A percentile compares a stretch with the other conserved stretches of the same genome.
These are phyloP conservation scores for Cochlearia excelsa DNA, from an alignment of 345 rosid species.

Conservation along the genomic window DNA sequence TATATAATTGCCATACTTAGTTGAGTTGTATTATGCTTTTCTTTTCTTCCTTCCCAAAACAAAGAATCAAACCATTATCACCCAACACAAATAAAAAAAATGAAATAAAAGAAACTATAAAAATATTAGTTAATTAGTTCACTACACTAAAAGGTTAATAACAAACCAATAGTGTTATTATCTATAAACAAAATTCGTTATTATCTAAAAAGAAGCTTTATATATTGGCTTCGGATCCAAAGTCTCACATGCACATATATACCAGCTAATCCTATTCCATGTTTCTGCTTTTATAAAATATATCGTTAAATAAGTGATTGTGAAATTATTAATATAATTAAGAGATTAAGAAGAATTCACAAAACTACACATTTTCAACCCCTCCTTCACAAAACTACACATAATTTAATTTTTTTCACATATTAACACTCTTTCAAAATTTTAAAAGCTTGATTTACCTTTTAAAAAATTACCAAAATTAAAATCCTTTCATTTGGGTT, in stretches of 20 bases:
- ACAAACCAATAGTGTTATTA: background rate
- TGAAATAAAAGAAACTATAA: background rate
- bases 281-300: background rate
- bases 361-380: too few species aligned
- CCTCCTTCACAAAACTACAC: too few species aligned
- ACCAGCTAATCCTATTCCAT: conserved; percentile 23
- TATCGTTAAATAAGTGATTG: background rate
- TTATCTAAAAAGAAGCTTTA: conserved; percentile 46
- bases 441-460: too few species aligned
- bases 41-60: conserved; percentile 49
- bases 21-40: conserved; percentile 53
- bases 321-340: background rate
- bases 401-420: too few species aligned
- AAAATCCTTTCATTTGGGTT: too few species aligned
- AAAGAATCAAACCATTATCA: conserved; percentile 48
- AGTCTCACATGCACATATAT: conserved; percentile 27
- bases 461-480: too few species aligned
- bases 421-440: too few species aligned
- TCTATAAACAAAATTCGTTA: conserved; percentile 13
- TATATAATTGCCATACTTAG: conserved; percentile 23
- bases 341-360: background rate
- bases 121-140: background rate
- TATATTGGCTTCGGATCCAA: conserved; percentile 20
- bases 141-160: background rate
- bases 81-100: conserved; percentile 8